Evolutionary conservation across 192 early-diverging fungal species (phyloP), one percentile per base, ranked within the genome.

Genomic region (Podila verticillata): DNA sequence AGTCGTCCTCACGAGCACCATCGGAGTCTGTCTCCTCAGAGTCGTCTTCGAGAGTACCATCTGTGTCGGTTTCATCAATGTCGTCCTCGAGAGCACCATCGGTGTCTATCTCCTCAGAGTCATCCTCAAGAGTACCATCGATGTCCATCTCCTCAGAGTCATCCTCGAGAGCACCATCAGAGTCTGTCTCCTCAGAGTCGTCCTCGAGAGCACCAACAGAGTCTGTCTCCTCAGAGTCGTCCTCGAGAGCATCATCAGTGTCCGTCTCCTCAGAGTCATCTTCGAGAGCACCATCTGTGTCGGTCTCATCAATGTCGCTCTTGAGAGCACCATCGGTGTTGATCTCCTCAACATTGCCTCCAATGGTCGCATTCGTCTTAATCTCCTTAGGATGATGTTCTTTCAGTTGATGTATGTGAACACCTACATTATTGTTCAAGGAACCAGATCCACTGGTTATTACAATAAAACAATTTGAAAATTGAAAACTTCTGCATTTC

Each of bases 351-450:
- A 24, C 62, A 1, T 63, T 35, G 62, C 39, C 35, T 48, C 22
- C 62, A n/a, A 63, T 34, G 31, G 36, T 26, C 7, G 34, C 17
- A 26, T 19, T 24, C 30, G 29, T 44, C 48, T 65, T 28, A 65
- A 65, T 65, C 34, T 51, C 31, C 30, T 66, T 66, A 31, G 65
- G 49, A 7, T 57, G 65, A 66, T 57, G 48, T 51, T 30, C 65
- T 66, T 66, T 57, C 51, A 34, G 65, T 66, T 30, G 51, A 17
- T 22, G 51, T 24, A 20, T 30, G 65, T 57, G 65, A 66, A 57
- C 51, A 31, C 65, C 65, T 66, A 66, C 56, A 34, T 57, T 22
- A 31, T 57, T 66, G 32, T 36, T 57, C 65, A 66, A 57, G 51
- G 65, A 57, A 49, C 6, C 51, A 66, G 10, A 66, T 32, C 26